These are phyloP conservation scores for Sclerotinia sclerotiorum DNA, from an alignment of 2,329 filamentous ascomycete genomes.

Conservation along the genomic window DNA sequence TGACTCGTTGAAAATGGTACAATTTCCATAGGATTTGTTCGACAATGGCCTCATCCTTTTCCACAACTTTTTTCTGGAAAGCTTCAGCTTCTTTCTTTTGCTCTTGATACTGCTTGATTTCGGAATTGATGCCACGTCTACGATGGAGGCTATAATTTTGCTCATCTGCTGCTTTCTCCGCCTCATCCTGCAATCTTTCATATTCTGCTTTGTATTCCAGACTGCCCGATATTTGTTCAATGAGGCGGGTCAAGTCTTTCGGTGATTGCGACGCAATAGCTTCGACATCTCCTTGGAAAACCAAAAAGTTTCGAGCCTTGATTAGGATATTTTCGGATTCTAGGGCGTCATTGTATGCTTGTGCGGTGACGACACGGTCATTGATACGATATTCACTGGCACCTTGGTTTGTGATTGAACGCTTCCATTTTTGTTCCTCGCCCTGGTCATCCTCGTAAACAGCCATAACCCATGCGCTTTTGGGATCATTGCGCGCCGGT, in stretches of 20 bases:
- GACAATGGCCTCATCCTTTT: conserved; percentile 87
- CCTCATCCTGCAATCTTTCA: conserved; percentile 81
- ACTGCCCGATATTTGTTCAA: conserved; percentile 97
- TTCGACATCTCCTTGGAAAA: conserved; percentile 98
- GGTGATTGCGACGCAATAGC: conserved; percentile 94
- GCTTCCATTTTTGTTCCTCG: conserved; percentile 94
- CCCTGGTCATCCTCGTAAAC: conserved; percentile 97
- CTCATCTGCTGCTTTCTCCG: conserved; percentile 83
- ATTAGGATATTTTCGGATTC: conserved; percentile 96
- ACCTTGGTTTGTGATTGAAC: conserved; percentile 83
- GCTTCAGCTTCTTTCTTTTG: conserved; percentile 95
- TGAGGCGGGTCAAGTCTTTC: conserved; percentile 86
- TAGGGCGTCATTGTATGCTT: conserved; percentile 89
- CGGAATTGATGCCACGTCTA: conserved; percentile 90
- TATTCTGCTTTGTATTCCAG: conserved; percentile 94
- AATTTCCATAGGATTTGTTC: conserved; percentile 96
- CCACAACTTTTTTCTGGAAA: conserved; percentile 85
- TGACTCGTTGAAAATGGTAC: conserved; percentile 89
- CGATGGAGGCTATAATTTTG: conserved; percentile 85
- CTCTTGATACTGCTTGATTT: conserved; percentile 96
- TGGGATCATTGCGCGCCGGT: conserved; percentile 77
- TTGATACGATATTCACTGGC: conserved; percentile 97
- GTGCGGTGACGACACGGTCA: conserved; percentile 81
- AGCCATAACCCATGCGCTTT: conserved; percentile 98
- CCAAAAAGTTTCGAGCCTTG: conserved; percentile 95